A percentile compares a stretch with the other conserved stretches of the same genome.
Evolutionary conservation across 805 yeast species (phyloP).

Genomic region (Schwanniomyces sp.): DNA sequence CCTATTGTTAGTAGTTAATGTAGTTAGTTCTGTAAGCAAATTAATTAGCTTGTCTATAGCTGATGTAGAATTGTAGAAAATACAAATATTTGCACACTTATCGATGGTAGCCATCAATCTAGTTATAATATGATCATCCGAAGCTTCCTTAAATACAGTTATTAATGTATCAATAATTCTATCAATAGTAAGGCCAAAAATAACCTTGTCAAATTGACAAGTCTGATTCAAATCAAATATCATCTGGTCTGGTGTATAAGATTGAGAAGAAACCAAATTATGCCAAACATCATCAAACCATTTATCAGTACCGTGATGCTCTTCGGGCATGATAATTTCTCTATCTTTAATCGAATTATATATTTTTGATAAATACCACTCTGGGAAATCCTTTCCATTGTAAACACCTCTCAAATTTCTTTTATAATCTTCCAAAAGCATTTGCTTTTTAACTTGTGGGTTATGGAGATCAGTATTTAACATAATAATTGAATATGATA

Average conservation of each 20-base stretch:
- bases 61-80: constrained; percentile 54
- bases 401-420: constrained; percentile 79
- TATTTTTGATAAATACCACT: constrained; percentile 80
- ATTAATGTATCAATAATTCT: constrained; percentile 71
- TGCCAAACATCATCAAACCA: constrained; percentile 91
- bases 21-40: constrained; percentile 65
- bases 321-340: constrained; percentile 97
- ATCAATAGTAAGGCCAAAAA: constrained; percentile 65
- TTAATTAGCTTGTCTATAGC: constrained; percentile 68
- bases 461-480: constrained; percentile 91
- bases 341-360: constrained; percentile 76
- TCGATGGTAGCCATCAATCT: constrained; percentile 87
- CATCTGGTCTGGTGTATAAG: constrained; percentile 25
- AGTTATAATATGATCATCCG: constrained; percentile 86
- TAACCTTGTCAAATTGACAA: constrained; percentile 65
- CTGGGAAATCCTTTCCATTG: constrained; percentile 74
- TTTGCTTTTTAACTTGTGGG: constrained; percentile 88
- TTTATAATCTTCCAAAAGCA: constrained; percentile 83
- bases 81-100: constrained; percentile 76
- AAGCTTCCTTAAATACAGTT: constrained; percentile 79
- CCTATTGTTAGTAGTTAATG: constrained; percentile 48
- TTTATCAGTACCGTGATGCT: constrained; percentile 88
- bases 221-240: constrained; percentile 22
- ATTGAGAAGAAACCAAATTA: constrained; percentile 53
- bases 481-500: constrained; percentile 91